Conservation (phyloP, 1,139 yeast species). For the Taphrina deformans region DNA sequence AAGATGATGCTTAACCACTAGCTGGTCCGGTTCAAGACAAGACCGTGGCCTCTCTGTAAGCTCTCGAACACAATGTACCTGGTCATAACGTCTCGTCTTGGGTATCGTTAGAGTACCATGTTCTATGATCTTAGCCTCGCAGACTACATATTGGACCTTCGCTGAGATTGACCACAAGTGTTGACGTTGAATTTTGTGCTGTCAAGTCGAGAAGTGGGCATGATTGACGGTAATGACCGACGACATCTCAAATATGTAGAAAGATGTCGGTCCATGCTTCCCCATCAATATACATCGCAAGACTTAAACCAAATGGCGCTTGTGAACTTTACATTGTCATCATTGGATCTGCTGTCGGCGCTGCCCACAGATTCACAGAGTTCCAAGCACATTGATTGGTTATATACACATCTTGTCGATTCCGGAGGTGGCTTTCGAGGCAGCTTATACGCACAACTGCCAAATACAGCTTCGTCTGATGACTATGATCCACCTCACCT, state of each 20-base stretch:
- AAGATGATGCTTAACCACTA: not conserved
- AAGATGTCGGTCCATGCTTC: conserved; percentile 46
- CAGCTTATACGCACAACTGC: conserved; percentile 34
- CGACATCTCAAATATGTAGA: conserved; percentile 43
- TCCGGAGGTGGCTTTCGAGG: conserved; percentile 58
- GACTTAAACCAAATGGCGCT: conserved; percentile 69
- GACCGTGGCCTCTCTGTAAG: too few species aligned
- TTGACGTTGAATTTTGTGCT: too few species aligned
- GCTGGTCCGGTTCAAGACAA: too few species aligned
- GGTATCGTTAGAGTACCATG: too few species aligned
- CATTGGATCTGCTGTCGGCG: conserved; percentile 56
- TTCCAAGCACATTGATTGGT: conserved; percentile 50
- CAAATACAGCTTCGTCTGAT: conserved; percentile 39
- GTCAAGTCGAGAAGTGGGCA: not conserved
- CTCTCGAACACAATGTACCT: too few species aligned
- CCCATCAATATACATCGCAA: conserved; percentile 43
- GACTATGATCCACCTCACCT: conserved; percentile 60
- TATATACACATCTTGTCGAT: conserved; percentile 53
- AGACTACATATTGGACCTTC: too few species aligned
- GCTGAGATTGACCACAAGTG: too few species aligned
- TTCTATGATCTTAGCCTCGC: too few species aligned
- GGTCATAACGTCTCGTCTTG: too few species aligned
- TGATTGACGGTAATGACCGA: not conserved
- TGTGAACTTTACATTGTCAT: conserved; percentile 65
- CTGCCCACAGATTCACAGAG: conserved; percentile 43